Evolutionary conservation across 192 early-diverging fungal species (phyloP).

Genomic region (Backusella westeae): DNA sequence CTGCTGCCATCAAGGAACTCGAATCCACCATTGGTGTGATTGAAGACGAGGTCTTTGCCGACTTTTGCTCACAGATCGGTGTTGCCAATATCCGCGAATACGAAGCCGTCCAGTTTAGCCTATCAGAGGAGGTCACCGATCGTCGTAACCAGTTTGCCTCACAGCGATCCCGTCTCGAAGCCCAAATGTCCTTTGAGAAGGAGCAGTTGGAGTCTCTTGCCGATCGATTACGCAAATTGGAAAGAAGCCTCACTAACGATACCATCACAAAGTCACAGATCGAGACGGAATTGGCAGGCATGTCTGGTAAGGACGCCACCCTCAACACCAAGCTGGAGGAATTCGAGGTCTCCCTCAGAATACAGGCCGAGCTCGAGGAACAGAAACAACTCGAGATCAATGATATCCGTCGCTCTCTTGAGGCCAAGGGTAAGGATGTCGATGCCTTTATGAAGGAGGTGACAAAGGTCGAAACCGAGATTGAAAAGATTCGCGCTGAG

Average conservation of each 20-base stretch:
- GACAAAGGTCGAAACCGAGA: conserved; percentile 60
- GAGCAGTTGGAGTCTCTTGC: conserved; percentile 63
- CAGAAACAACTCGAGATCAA: conserved; percentile 57
- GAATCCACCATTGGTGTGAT: conserved; percentile 47
- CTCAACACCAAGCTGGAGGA: conserved; percentile 50
- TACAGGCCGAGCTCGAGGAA: conserved; percentile 50
- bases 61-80: conserved; percentile 73
- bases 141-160: conserved; percentile 74
- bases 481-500: conserved; percentile 80
- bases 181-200: conserved; percentile 77
- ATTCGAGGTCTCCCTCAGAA: conserved; percentile 37
- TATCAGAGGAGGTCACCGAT: conserved; percentile 73
- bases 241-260: conserved; percentile 46
- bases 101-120: conserved; percentile 69
- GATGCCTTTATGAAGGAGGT: conserved; percentile 66
- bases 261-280: conserved; percentile 26
- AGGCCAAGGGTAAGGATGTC: conserved; percentile 60
- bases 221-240: conserved; percentile 58
- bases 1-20: conserved; percentile 38
- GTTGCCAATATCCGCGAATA: conserved; percentile 85
- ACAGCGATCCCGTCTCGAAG: conserved; percentile 74
- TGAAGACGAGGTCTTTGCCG: conserved; percentile 72
- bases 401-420: conserved; percentile 51
- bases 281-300: conserved; percentile 32
- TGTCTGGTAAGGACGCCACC: conserved; percentile 46